Evolutionary conservation across 352 stramenopile species (phyloP), one percentile per base, ranked within the genome.

Genomic region (Peronosclerospora sorghi): DNA sequence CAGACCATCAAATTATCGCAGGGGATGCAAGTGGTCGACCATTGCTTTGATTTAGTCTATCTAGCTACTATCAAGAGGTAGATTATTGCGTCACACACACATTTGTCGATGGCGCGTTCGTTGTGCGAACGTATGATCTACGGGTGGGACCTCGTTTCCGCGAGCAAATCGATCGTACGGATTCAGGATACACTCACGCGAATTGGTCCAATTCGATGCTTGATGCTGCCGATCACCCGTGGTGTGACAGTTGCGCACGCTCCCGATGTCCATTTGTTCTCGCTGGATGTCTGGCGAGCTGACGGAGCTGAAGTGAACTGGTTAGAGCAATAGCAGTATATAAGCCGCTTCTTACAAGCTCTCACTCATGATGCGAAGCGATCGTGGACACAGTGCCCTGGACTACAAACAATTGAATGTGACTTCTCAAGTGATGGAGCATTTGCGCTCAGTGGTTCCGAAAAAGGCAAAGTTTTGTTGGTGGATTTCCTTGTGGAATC

Each of bases 61-160:
- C 6, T 26, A 26, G 6, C 4, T 26, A 26, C 6, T n/a, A n/a
- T n/a, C n/a, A n/a, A n/a, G n/a, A n/a, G n/a, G n/a, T n/a, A n/a
- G n/a, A n/a, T n/a, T n/a, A n/a, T n/a, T n/a, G n/a, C n/a, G n/a
- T n/a, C n/a, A n/a, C n/a, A n/a, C 21, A 26, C 21, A 88, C 75
- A 1, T 91, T 68, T 41, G 83, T 95, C 15, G 83, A 95, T 48
- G 80, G 83, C 13, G 55, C 68, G n/a, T n/a, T n/a, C n/a, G n/a
- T n/a, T 40, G 73, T 94, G 26, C 68, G 81, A 18, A 91, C 73
- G 8, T 95, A 89, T 43, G 83, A 95, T 53, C 44, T 94, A 20
- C 72, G 82, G 6, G 74, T 65, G 13, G 82, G 80, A 1, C 59
- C 62, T 34, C 43, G 92, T 8, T 70, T 63, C 24, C 57, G 71